Evolutionary conservation across 2,329 filamentous ascomycete species (phyloP).

Genomic region (Tolypocladium tropicale): DNA sequence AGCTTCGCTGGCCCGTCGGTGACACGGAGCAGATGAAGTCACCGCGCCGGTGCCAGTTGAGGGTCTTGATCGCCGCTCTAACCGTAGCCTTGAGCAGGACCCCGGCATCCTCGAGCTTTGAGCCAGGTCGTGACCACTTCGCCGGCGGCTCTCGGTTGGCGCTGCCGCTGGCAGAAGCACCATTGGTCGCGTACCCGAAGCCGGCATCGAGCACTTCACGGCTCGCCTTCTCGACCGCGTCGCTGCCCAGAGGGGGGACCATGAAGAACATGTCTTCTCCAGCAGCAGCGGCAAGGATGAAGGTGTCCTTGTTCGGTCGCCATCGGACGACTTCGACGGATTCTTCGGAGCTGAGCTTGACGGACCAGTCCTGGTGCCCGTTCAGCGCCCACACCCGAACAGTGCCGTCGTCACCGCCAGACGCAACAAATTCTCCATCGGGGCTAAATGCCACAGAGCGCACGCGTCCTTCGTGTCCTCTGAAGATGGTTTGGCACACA

Average conservation of each 20-base stretch:
- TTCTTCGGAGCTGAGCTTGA: slow-evolving; percentile 65
- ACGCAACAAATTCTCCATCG: slow-evolving; percentile 75
- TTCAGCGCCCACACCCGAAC: slow-evolving; percentile 88
- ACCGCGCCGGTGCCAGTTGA: slow-evolving; percentile 88
- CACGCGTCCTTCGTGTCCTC: slow-evolving; percentile 81
- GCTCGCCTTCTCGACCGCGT: slow-evolving; percentile 63
- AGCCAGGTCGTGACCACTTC: slow-evolving; percentile 73
- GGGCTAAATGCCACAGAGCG: slow-evolving; percentile 79
- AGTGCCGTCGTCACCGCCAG: slow-evolving; percentile 88
- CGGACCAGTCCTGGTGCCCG: slow-evolving; percentile 79
- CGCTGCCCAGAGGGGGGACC: slow-evolving; percentile 63
- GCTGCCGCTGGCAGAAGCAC: slow-evolving; percentile 32
- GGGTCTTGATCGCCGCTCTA: slow-evolving; percentile 69
- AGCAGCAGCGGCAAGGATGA: slow-evolving; percentile 72
- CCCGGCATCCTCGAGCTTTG: slow-evolving; percentile 63
- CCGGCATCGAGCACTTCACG: slow-evolving; percentile 72
- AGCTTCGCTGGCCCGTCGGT: slow-evolving; percentile 63
- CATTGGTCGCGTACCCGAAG: slow-evolving; percentile 82
- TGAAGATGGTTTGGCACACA: slow-evolving; percentile 75
- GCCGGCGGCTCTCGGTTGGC: slow-evolving; percentile 65
- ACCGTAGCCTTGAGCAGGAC: slow-evolving; percentile 75
- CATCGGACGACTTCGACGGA: slow-evolving; percentile 81
- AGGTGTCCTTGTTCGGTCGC: slow-evolving; percentile 73
- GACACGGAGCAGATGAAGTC: slow-evolving; percentile 93
- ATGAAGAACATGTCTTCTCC: slow-evolving; percentile 82